phyloP scores from a whole-genome alignment of 1,139 yeast genomes.

The Protomyces macrosporus region DNA sequence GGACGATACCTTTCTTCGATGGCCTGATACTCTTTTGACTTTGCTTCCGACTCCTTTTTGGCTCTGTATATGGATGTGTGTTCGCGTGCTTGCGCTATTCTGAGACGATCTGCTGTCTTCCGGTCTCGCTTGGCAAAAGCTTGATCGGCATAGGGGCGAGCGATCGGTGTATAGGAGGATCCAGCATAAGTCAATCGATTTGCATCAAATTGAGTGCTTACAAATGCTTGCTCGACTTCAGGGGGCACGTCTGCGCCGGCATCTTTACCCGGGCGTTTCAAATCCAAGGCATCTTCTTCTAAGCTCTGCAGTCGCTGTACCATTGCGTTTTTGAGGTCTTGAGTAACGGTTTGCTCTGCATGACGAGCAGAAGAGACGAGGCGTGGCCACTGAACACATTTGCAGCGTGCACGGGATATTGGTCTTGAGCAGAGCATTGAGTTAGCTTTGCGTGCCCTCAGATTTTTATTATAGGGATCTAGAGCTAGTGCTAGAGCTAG shows the following conservation, averaged over 20 bases:
- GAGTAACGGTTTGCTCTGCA: background rate
- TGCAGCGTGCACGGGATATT: no score
- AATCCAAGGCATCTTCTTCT: background rate
- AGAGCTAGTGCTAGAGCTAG: no score
- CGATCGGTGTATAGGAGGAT: constrained; percentile 17
- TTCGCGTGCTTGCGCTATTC: constrained; percentile 17
- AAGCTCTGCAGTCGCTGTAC: background rate
- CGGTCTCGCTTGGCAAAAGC: constrained; percentile 9
- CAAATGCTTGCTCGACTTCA: background rate
- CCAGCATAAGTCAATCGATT: constrained; percentile 22
- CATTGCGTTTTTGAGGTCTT: background rate
- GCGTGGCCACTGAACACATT: no score
- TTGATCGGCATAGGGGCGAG: constrained; percentile 3
- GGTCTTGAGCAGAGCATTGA: no score
- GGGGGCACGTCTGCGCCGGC: background rate
- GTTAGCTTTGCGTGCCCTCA: no score
- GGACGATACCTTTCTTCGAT: constrained; percentile 27
- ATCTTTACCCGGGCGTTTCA: background rate
- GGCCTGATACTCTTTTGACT: constrained; percentile 19
- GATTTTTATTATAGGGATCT: no score
- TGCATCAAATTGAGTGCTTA: constrained; percentile 10
- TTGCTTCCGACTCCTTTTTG: constrained; percentile 6
- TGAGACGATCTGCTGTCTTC: constrained; percentile 18
- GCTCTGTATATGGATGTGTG: constrained; percentile 5
- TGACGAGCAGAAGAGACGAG: no score